Conservation (phyloP, 2,329 filamentous ascomycete genomes). For the Mollisia scopiformis region DNA sequence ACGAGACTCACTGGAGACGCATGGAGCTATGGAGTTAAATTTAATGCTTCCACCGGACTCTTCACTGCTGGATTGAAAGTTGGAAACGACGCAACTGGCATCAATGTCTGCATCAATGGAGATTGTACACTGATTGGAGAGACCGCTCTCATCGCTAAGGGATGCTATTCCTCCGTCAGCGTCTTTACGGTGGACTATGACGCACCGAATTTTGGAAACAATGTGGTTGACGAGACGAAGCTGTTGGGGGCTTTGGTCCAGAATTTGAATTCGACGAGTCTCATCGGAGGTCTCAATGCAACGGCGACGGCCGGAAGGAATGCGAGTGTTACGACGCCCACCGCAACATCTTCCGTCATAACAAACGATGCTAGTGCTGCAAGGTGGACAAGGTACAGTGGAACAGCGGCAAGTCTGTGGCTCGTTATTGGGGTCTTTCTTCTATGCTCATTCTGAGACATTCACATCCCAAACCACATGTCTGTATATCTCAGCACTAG, state of each 20-base stretch:
- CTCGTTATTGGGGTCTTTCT: no score
- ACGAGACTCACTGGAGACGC: constrained; percentile 53
- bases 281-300: no score
- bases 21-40: constrained; percentile 48
- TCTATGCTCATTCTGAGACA: no score
- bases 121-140: constrained; percentile 54
- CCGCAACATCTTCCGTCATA: no score
- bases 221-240: constrained; percentile 6
- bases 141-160: constrained; percentile 48
- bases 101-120: constrained; percentile 54
- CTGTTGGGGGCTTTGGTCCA: constrained; percentile 7
- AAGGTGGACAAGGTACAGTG: no score
- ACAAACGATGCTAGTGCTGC: no score
- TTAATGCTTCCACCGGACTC: constrained; percentile 45
- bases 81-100: constrained; percentile 43
- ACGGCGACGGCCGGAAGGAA: no score
- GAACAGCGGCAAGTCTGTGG: no score
- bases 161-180: constrained; percentile 43
- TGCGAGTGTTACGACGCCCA: no score
- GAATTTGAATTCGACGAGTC: no score
- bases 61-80: constrained; percentile 40
- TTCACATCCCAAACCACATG: no score
- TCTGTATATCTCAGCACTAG: no score
- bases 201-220: constrained; percentile 40
- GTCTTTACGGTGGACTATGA: constrained; percentile 55